Evolutionary conservation across 768 basidiomycete species (phyloP).

Genomic region (Trametes cinnabarina): DNA sequence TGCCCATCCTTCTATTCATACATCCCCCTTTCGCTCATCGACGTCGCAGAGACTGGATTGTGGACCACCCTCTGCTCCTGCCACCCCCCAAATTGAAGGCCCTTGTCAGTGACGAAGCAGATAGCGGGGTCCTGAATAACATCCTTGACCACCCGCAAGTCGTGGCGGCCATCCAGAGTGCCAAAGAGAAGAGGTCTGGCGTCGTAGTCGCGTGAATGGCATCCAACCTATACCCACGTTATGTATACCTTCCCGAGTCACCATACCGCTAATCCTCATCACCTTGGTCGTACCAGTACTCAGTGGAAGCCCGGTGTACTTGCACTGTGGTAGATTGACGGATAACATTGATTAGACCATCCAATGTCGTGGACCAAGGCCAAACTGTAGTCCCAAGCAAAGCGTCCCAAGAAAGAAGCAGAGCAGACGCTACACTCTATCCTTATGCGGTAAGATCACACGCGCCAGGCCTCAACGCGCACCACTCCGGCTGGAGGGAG

Average conservation of each 20-base stretch:
- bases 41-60: constrained; percentile 7
- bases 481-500: constrained; percentile 70
- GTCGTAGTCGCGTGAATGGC: not conserved
- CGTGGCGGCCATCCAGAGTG: not conserved
- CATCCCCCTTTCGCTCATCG: not conserved
- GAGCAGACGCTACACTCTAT: too few species aligned
- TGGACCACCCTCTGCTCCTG: constrained; percentile 10
- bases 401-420: too few species aligned
- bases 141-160: constrained; percentile 11
- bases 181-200: not conserved
- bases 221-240: not conserved
- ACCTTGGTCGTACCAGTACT: too few species aligned
- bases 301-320: too few species aligned
- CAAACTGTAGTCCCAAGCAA: too few species aligned
- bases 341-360: too few species aligned
- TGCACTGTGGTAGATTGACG: too few species aligned
- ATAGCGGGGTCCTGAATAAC: constrained; percentile 9
- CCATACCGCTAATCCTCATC: too few species aligned
- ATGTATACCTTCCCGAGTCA: not conserved
- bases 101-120: constrained; percentile 10
- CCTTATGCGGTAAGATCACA: constrained; percentile 45
- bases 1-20: not conserved
- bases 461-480: constrained; percentile 57
- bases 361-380: too few species aligned
- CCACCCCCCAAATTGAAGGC: constrained; percentile 2